Evolutionary conservation across 345 rosid genomes (phyloP).

Genomic region (Gossypium turneri): DNA sequence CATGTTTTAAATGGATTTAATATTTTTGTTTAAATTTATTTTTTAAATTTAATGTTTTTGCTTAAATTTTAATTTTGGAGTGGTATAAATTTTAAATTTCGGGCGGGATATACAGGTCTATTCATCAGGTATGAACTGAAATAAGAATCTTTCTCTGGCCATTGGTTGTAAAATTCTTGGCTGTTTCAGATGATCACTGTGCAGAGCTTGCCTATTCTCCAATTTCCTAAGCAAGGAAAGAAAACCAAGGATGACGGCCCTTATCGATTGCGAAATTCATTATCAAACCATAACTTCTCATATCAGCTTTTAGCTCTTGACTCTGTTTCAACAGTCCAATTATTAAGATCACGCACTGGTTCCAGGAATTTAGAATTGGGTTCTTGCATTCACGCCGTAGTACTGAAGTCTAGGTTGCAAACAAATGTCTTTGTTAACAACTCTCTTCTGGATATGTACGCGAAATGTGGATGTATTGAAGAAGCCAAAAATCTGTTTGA

Average conservation of each 20-base stretch:
- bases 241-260: not conserved
- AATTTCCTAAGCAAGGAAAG: not conserved
- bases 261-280: not conserved
- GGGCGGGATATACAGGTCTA: too few species aligned
- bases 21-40: too few species aligned
- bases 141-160: not conserved
- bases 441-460: constrained; percentile 27
- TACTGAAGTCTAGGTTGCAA: constrained; percentile 26
- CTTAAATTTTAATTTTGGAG: not conserved
- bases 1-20: too few species aligned
- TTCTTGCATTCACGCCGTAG: constrained; percentile 20
- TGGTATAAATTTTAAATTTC: too few species aligned
- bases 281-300: constrained; percentile 6
- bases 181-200: not conserved
- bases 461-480: constrained; percentile 19
- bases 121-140: too few species aligned
- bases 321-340: constrained; percentile 9
- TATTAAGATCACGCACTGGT: constrained; percentile 11
- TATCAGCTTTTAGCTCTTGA: not conserved
- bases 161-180: not conserved
- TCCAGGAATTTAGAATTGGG: constrained; percentile 21
- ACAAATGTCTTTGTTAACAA: constrained; percentile 21
- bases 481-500: constrained; percentile 33
- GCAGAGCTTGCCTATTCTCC: not conserved
- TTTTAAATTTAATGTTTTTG: not conserved